These are phyloP conservation scores for Leptographium radiaticola DNA, from an alignment of 2,329 filamentous ascomycete species.

Conservation along the genomic window DNA sequence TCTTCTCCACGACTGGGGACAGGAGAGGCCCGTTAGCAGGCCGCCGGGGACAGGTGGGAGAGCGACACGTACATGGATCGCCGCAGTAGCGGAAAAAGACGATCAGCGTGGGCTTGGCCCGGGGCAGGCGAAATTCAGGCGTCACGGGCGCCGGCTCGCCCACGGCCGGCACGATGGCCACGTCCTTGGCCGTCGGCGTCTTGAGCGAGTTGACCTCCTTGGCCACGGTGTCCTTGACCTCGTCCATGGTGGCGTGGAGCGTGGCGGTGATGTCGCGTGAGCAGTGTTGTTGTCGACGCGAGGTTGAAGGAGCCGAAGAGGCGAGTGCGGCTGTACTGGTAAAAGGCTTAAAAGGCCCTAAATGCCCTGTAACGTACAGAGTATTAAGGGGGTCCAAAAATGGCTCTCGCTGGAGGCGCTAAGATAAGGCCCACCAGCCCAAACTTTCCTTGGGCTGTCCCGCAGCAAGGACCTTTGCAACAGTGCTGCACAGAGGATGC, in stretches of 20 bases:
- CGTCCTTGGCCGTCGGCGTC: conserved; percentile 17
- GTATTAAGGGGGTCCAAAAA: too few relatives aligned
- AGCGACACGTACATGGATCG: conserved; percentile 48
- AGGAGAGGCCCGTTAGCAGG: neutral
- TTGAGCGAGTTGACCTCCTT: conserved; percentile 2
- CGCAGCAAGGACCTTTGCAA: too few relatives aligned
- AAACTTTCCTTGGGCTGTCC: too few relatives aligned
- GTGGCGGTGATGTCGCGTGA: neutral
- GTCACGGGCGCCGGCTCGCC: conserved; percentile 44
- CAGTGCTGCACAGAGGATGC: conserved; percentile 42
- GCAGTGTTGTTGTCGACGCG: too few relatives aligned
- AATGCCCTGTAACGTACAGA: too few relatives aligned
- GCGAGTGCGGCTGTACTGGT: too few relatives aligned
- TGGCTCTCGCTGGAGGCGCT: neutral
- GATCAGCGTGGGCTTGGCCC: conserved; percentile 44
- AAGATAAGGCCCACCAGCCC: neutral
- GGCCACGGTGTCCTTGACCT: neutral
- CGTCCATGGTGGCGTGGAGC: conserved; percentile 9
- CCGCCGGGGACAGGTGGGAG: too few relatives aligned
- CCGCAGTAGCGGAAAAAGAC: conserved; percentile 62
- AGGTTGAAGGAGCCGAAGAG: too few relatives aligned
- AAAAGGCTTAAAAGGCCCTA: too few relatives aligned
- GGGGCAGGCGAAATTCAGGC: conserved; percentile 36
- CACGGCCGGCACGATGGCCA: conserved; percentile 34
- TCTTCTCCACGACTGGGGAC: conserved; percentile 51